Percentiles rank a stretch among this genome's conserved stretches.
phyloP scores from a whole-genome alignment of 805 yeast species.

The Saccharomyces paradoxus region DNA sequence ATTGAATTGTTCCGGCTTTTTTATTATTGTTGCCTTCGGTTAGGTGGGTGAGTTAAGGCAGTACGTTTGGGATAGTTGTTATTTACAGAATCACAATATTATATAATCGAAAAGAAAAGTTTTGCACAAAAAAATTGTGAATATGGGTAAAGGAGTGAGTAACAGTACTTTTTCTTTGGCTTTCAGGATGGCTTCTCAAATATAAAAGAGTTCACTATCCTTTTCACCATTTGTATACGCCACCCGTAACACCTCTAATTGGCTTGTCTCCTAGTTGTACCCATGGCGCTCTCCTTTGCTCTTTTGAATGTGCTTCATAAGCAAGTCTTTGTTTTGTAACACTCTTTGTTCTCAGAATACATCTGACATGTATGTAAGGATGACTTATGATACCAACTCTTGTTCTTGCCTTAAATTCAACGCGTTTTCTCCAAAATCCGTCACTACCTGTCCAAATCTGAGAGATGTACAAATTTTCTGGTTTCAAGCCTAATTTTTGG shows the following conservation, averaged over 20 bases:
- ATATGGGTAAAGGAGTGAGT: neutral
- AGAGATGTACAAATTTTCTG: constrained; percentile 58
- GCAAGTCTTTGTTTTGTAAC: constrained; percentile 53
- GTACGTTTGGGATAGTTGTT: neutral
- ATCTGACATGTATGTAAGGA: constrained; percentile 72
- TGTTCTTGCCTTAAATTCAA: constrained; percentile 86
- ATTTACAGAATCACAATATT: neutral
- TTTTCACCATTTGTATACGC: constrained; percentile 49
- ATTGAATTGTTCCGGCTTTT: neutral
- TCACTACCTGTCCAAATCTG: constrained; percentile 92
- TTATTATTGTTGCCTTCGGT: neutral
- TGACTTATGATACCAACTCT: constrained; percentile 73
- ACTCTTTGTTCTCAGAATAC: constrained; percentile 55
- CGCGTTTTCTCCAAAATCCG: constrained; percentile 60
- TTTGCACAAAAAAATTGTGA: neutral
- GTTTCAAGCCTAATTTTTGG: constrained; percentile 46
- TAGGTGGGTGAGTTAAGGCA: neutral
- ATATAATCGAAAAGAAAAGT: neutral
- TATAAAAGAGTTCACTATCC: neutral
- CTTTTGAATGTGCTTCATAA: constrained; percentile 48
- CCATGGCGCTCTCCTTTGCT: constrained; percentile 45
- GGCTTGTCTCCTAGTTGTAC: constrained; percentile 38
- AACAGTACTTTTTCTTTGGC: neutral
- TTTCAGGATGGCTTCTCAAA: neutral
- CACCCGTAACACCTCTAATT: constrained; percentile 42